phyloP scores from a whole-genome alignment of 2,329 filamentous ascomycete genomes.

The Mariannaea sp. region DNA sequence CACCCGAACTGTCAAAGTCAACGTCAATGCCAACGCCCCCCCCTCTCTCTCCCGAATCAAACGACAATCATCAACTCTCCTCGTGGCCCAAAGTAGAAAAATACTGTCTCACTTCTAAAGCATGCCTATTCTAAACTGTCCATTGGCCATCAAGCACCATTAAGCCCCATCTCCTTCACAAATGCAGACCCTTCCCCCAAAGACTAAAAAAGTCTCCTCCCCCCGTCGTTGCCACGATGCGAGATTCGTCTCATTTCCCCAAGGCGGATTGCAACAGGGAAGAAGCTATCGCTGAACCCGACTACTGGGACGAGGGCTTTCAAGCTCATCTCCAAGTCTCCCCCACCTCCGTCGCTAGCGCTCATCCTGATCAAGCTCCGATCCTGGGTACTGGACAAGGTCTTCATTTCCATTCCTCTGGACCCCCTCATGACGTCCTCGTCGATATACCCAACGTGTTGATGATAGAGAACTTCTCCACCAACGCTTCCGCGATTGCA shows the following conservation, averaged over 20 bases:
- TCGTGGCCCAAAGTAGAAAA: conserved; percentile 22
- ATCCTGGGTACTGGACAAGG: conserved; percentile 17
- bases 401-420: conserved; percentile 4
- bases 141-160: conserved; percentile 29
- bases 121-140: conserved; percentile 22
- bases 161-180: conserved; percentile 24
- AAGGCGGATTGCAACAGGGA: conserved; percentile 28
- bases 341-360: conserved; percentile 15
- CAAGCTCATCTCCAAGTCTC: conserved; percentile 23
- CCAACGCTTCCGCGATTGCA: conserved; percentile 14
- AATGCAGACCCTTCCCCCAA: conserved; percentile 31
- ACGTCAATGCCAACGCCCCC: conserved; percentile 3
- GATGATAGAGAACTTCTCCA: conserved; percentile 30
- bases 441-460: conserved; percentile 20
- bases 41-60: conserved; percentile 15
- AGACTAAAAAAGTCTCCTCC: conserved; percentile 28
- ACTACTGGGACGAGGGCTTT: conserved; percentile 29
- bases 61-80: conserved; percentile 13
- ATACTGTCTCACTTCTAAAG: conserved; percentile 35
- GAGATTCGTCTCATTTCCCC: conserved; percentile 24
- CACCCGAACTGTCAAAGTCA: conserved; percentile 10
- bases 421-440: conserved; percentile 17
- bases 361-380: conserved; percentile 6
- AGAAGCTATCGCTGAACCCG: conserved; percentile 19
- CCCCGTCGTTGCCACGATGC: conserved; percentile 31